phyloP scores from a whole-genome alignment of 2,329 filamentous ascomycete species.

The Alternaria arborescens region DNA sequence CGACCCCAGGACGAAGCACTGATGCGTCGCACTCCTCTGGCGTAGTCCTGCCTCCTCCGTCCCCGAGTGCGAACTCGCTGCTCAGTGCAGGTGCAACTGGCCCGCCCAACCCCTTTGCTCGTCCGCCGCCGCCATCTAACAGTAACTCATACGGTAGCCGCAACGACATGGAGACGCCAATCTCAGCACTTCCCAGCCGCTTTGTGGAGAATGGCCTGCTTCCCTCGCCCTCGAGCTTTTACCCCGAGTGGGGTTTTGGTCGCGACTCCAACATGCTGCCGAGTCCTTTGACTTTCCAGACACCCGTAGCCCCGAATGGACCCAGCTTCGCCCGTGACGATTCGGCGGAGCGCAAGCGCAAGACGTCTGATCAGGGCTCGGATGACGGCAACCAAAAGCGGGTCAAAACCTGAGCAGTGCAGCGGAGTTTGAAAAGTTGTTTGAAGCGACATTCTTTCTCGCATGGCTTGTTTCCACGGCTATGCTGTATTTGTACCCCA shows the following conservation, averaged over 20 bases:
- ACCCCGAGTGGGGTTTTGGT: constrained; percentile 86
- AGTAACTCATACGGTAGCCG: constrained; percentile 52
- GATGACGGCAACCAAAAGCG: constrained; percentile 49
- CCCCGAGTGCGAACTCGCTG: constrained; percentile 84
- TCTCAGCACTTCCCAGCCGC: constrained; percentile 90
- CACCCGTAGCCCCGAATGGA: constrained; percentile 66
- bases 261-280: constrained; percentile 86
- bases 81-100: constrained; percentile 91
- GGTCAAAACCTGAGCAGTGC: constrained; percentile 42
- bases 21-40: constrained; percentile 69
- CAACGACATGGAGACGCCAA: constrained; percentile 73
- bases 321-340: constrained; percentile 57
- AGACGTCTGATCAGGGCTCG: constrained; percentile 51
- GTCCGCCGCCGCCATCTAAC: constrained; percentile 78
- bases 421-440: background rate
- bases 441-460: background rate
- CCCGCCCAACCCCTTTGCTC: constrained; percentile 93
- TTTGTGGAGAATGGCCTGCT: constrained; percentile 89
- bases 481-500: constrained; percentile 20
- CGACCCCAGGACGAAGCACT: constrained; percentile 64
- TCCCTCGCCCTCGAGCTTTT: constrained; percentile 91
- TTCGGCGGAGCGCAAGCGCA: constrained; percentile 51
- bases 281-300: constrained; percentile 91
- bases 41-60: constrained; percentile 89
- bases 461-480: background rate